Conservation (phyloP, 805 yeast genomes). For the Spathaspora hagerdaliae region DNA sequence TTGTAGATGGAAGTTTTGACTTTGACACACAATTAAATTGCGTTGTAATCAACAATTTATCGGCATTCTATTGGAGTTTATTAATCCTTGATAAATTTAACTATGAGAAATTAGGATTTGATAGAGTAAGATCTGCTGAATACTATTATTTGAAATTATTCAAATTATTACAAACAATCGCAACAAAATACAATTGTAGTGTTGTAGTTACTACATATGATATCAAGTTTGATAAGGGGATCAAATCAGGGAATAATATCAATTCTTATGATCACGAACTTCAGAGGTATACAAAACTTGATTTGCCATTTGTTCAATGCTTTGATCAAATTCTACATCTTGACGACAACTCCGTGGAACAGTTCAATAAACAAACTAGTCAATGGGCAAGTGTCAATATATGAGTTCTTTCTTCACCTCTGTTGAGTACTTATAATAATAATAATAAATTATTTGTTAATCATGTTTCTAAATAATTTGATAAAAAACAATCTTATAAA, state of each 20-base stretch:
- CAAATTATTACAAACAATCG: slow-evolving; percentile 9
- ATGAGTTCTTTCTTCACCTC: too few relatives aligned
- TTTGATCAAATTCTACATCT: slow-evolving; percentile 11
- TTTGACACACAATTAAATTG: background rate
- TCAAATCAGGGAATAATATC: slow-evolving; percentile 6
- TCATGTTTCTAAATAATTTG: background rate
- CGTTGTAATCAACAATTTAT: slow-evolving; percentile 16
- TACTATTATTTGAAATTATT: slow-evolving; percentile 14
- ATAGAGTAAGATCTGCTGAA: slow-evolving; percentile 1
- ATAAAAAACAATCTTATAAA: too few relatives aligned
- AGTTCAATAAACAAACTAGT: slow-evolving; percentile 3
- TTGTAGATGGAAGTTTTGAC: background rate
- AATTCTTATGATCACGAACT: background rate
- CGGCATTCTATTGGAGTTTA: slow-evolving; percentile 32
- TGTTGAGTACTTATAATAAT: background rate
- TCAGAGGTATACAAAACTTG: slow-evolving; percentile 6
- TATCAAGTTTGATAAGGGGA: slow-evolving; percentile 27
- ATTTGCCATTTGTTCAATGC: slow-evolving; percentile 6
- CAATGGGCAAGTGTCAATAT: slow-evolving; percentile 2
- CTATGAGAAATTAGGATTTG: slow-evolving; percentile 6
- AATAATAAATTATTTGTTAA: background rate
- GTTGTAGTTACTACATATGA: slow-evolving; percentile 24
- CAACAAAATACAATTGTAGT: slow-evolving; percentile 20
- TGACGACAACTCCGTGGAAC: slow-evolving; percentile 1
- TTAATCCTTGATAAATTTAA: slow-evolving; percentile 9